phyloP scores from a whole-genome alignment of 2,329 filamentous ascomycete genomes.

The Cladosporium colombiae region DNA sequence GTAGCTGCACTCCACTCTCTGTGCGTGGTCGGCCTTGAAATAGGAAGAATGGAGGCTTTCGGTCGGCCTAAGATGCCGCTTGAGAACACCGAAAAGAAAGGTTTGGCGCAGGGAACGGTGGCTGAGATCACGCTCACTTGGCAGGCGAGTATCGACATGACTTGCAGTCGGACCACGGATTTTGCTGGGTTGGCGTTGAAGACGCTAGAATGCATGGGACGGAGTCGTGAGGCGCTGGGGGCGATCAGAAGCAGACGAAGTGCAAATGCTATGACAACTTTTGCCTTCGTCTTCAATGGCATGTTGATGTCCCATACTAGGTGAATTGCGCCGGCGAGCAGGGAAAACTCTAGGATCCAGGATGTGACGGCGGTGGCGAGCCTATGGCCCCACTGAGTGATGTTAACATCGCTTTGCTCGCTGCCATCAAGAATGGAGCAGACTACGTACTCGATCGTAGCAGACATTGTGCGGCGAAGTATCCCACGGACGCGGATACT shows the following conservation, averaged over 20 bases:
- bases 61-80: not conserved
- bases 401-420: not conserved
- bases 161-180: conserved; percentile 23
- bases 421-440: not conserved
- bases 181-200: conserved; percentile 21
- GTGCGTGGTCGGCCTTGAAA: conserved; percentile 1
- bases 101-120: conserved; percentile 35
- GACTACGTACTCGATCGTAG: conserved; percentile 21
- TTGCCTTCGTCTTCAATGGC: conserved; percentile 26
- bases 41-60: conserved; percentile 12
- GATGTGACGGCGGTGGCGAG: conserved; percentile 24
- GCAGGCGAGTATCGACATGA: conserved; percentile 30
- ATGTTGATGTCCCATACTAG: conserved; percentile 33
- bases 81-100: conserved; percentile 31
- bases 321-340: conserved; percentile 26
- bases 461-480: conserved; percentile 22
- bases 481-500: conserved; percentile 30
- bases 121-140: conserved; percentile 34
- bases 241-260: conserved; percentile 28
- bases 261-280: conserved; percentile 29
- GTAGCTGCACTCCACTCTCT: not conserved
- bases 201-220: conserved; percentile 4
- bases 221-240: conserved; percentile 1
- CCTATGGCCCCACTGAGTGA: conserved; percentile 24
- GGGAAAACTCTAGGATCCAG: conserved; percentile 27